Evolutionary conservation across 768 basidiomycete genomes (phyloP).

Genomic region (Podaxis carcinomalis): DNA sequence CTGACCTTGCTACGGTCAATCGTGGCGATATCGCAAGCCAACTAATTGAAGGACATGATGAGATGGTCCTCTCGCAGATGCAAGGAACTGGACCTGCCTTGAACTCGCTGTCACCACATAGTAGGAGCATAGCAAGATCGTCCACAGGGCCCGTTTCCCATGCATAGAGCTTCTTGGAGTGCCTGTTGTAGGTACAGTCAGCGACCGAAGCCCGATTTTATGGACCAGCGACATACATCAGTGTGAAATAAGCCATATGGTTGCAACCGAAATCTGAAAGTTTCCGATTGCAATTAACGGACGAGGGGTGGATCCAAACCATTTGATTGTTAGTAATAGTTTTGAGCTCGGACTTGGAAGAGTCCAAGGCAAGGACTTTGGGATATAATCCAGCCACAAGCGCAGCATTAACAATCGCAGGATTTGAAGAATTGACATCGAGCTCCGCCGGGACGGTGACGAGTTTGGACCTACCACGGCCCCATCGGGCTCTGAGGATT

Average conservation of each 20-base stretch:
- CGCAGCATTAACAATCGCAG: slow-evolving; percentile 70
- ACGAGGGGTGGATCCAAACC: slow-evolving; percentile 84
- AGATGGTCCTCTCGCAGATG: background rate
- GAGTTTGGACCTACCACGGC: slow-evolving; percentile 72
- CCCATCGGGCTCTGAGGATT: slow-evolving; percentile 62
- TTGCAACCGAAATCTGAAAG: slow-evolving; percentile 68
- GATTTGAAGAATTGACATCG: slow-evolving; percentile 65
- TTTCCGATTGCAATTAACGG: slow-evolving; percentile 78
- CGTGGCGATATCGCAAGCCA: slow-evolving; percentile 61
- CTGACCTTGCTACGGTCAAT: slow-evolving; percentile 81
- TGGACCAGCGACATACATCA: slow-evolving; percentile 53
- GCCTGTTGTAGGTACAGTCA: slow-evolving; percentile 43
- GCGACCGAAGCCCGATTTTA: background rate
- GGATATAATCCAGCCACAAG: slow-evolving; percentile 87
- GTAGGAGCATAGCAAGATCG: slow-evolving; percentile 71
- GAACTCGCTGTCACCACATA: slow-evolving; percentile 90
- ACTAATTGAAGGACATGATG: slow-evolving; percentile 34
- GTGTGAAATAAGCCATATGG: slow-evolving; percentile 79
- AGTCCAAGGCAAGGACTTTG: slow-evolving; percentile 77
- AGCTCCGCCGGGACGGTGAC: slow-evolving; percentile 67
- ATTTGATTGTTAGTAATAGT: slow-evolving; percentile 81
- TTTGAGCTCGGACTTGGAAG: slow-evolving; percentile 54
- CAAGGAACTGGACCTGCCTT: slow-evolving; percentile 39
- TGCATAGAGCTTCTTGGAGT: slow-evolving; percentile 87
- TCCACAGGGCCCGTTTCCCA: slow-evolving; percentile 94